A percentile compares a stretch with the other conserved stretches of the same genome.
These are phyloP conservation scores for Cornus florida DNA, from an alignment of 148 eudicot genomes.

Conservation along the genomic window DNA sequence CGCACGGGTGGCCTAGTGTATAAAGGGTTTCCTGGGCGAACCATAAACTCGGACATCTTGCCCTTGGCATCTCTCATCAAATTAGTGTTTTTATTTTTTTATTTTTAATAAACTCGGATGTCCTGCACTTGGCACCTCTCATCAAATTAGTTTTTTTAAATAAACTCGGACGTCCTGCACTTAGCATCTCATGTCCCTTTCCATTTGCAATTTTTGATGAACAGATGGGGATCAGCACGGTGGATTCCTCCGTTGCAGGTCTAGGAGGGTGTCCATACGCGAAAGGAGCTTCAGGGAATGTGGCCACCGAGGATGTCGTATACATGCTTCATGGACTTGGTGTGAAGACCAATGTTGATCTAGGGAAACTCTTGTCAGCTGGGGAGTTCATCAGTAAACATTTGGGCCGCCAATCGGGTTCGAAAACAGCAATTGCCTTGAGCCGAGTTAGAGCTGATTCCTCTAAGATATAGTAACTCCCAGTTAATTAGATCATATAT, in stretches of 20 bases:
- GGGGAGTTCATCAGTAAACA: slow-evolving; percentile 69
- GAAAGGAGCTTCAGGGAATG: slow-evolving; percentile 74
- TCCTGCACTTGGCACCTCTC: too few species aligned
- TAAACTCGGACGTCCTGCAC: too few species aligned
- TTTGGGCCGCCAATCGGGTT: slow-evolving; percentile 52
- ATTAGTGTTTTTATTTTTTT: too few species aligned
- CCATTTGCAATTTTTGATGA: not conserved
- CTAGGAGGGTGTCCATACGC: slow-evolving; percentile 81
- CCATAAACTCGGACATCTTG: too few species aligned
- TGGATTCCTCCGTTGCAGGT: slow-evolving; percentile 65
- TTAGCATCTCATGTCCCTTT: not conserved
- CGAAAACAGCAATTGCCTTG: slow-evolving; percentile 59
- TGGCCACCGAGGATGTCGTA: slow-evolving; percentile 73
- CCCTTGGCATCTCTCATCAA: too few species aligned
- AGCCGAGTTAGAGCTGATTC: slow-evolving; percentile 46
- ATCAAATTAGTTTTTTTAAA: too few species aligned
- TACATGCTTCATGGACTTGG: slow-evolving; percentile 77
- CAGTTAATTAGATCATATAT: not conserved
- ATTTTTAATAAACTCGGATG: too few species aligned
- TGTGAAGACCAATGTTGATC: slow-evolving; percentile 50
- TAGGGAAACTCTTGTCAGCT: slow-evolving; percentile 46
- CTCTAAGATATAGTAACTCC: slow-evolving; percentile 29
- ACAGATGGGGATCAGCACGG: slow-evolving; percentile 64
- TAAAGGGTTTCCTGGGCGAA: too few species aligned
- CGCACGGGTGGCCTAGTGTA: not conserved